Evolutionary conservation across 768 basidiomycete species (phyloP).

Genomic region (Flagelloscypha sp.): DNA sequence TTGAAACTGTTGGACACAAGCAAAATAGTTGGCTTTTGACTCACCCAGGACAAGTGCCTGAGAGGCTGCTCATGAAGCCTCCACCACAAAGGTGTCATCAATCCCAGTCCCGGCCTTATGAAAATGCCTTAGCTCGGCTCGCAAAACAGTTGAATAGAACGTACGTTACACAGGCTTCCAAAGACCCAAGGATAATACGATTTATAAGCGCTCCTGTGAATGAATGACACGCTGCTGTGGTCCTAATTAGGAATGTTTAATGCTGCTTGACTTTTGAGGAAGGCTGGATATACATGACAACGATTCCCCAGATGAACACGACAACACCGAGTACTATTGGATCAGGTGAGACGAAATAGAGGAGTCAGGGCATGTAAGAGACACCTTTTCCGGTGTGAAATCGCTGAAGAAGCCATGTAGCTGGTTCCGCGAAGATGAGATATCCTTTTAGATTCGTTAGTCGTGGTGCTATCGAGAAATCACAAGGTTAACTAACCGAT

Average conservation of each 20-base stretch:
- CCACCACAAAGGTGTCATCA: slow-evolving; percentile 25
- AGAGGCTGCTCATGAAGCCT: slow-evolving; percentile 19
- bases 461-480: too few relatives aligned
- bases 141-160: not conserved
- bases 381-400: slow-evolving; percentile 13
- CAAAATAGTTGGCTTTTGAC: slow-evolving; percentile 4
- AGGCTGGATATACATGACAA: slow-evolving; percentile 14
- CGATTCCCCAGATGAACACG: slow-evolving; percentile 24
- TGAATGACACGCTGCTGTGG: slow-evolving; percentile 16
- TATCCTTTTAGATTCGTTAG: slow-evolving; percentile 13
- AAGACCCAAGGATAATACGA: slow-evolving; percentile 18
- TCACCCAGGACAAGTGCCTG: slow-evolving; percentile 21
- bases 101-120: slow-evolving; percentile 19
- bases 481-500: slow-evolving; percentile 5
- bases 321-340: slow-evolving; percentile 11
- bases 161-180: slow-evolving; percentile 21
- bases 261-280: not conserved
- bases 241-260: slow-evolving; percentile 7
- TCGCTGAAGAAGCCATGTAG: slow-evolving; percentile 21
- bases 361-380: slow-evolving; percentile 6
- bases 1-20: not conserved
- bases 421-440: slow-evolving; percentile 20
- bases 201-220: slow-evolving; percentile 19
- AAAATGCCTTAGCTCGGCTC: not conserved
- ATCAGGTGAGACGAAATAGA: too few relatives aligned